A percentile compares a stretch with the other conserved stretches of the same genome.
Evolutionary conservation across 2,329 filamentous ascomycete species (phyloP).

Genomic region (Trichoderma semiorbis): DNA sequence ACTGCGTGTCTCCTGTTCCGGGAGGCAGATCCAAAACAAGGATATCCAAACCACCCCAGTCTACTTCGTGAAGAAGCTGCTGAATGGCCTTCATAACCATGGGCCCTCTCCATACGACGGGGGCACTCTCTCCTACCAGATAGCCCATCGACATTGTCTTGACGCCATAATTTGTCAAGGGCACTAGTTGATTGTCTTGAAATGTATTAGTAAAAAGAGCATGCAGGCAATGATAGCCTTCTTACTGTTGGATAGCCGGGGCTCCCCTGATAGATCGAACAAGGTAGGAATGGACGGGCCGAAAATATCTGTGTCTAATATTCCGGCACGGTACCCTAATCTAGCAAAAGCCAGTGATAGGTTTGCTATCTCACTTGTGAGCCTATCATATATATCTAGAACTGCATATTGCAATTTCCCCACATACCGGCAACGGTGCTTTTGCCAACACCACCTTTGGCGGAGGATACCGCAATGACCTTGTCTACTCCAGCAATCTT

Average conservation of each 20-base stretch:
- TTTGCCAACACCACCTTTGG: conserved; percentile 97
- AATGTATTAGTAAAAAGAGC: conserved; percentile 14
- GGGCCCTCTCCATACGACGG: conserved; percentile 90
- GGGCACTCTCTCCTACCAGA: conserved; percentile 72
- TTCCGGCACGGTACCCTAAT: conserved; percentile 75
- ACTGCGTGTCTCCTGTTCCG: conserved; percentile 90
- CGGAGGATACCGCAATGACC: conserved; percentile 94
- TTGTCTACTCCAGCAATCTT: conserved; percentile 82
- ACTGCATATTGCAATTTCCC: background rate
- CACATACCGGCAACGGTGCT: conserved; percentile 78
- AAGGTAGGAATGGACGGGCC: conserved; percentile 92
- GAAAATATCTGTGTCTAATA: conserved; percentile 95
- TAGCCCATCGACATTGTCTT: conserved; percentile 99
- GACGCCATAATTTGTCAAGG: conserved; percentile 89
- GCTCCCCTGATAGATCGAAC: conserved; percentile 76
- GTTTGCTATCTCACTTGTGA: conserved; percentile 53
- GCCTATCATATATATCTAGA: background rate
- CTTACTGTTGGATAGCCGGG: conserved; percentile 68
- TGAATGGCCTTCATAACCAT: conserved; percentile 98
- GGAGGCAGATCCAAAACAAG: conserved; percentile 89
- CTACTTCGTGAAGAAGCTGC: conserved; percentile 90
- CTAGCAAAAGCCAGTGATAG: conserved; percentile 83
- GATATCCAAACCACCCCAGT: conserved; percentile 86
- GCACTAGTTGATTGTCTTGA: conserved; percentile 74
- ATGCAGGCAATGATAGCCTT: conserved; percentile 17